Percentiles rank a stretch among this genome's conserved stretches.
Evolutionary conservation across 495 filamentous ascomycete species (phyloP).

Genomic region (Durotheca rogersii): DNA sequence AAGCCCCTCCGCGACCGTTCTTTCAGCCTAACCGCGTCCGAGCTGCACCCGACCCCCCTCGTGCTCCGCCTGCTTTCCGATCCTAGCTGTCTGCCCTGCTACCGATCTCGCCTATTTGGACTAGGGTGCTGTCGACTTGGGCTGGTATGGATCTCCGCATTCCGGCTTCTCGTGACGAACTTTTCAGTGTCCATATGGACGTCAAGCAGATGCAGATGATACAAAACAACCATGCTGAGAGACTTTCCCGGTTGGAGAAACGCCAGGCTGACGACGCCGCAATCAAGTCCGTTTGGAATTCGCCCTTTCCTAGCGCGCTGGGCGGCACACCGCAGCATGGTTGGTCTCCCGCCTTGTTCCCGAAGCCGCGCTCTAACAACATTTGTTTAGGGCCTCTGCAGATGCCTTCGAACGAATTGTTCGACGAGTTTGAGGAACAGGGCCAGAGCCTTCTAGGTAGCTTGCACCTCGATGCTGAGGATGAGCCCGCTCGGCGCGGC

Average conservation of each 20-base stretch:
- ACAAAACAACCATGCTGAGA: conserved; percentile 78
- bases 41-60: conserved; percentile 4
- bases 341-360: conserved; percentile 41
- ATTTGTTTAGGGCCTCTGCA: conserved; percentile 63
- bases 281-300: conserved; percentile 85
- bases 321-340: conserved; percentile 81
- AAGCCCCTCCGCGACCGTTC: conserved; percentile 10
- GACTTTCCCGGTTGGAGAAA: conserved; percentile 75
- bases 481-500: conserved; percentile 82
- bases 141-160: conserved; percentile 59
- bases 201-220: conserved; percentile 77
- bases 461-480: conserved; percentile 80
- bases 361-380: conserved; percentile 28
- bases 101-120: conserved; percentile 14
- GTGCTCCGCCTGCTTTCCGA: neutral
- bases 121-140: conserved; percentile 19
- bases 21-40: conserved; percentile 8
- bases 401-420: conserved; percentile 65
- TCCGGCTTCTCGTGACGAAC: conserved; percentile 62
- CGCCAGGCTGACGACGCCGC: conserved; percentile 77
- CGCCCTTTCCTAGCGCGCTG: conserved; percentile 76
- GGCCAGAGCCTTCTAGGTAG: conserved; percentile 67
- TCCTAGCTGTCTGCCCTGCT: neutral
- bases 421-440: conserved; percentile 83
- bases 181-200: conserved; percentile 85